Percentiles rank a stretch among this genome's conserved stretches.
phyloP scores from a whole-genome alignment of 2,329 filamentous ascomycete species.

The Macrophomina pseudophaseolina region DNA sequence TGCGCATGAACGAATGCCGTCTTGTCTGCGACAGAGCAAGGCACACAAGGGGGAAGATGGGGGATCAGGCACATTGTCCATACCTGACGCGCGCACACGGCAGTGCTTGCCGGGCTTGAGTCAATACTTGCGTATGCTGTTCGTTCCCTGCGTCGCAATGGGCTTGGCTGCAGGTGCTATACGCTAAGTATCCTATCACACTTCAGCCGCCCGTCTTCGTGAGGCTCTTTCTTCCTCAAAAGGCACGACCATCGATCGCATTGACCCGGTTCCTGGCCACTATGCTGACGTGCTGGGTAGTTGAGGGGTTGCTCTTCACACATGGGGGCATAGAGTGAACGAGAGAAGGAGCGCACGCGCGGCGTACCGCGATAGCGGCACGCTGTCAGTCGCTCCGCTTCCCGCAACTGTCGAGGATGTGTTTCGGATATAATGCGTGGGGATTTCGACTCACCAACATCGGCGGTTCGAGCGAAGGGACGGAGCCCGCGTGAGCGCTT shows the following conservation, averaged over 20 bases:
- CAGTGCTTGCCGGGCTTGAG: not conserved
- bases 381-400: not conserved
- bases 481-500: constrained; percentile 2
- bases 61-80: not conserved
- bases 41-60: not conserved
- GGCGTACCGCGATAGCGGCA: not conserved
- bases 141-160: too few species aligned
- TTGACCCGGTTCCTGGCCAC: not conserved
- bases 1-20: not conserved
- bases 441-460: too few species aligned
- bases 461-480: not conserved
- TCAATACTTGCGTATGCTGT: not conserved
- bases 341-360: not conserved
- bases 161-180: too few species aligned
- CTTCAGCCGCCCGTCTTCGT: not conserved
- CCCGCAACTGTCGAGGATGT: not conserved
- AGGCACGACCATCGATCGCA: not conserved
- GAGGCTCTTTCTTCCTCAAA: not conserved
- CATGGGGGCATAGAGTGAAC: not conserved
- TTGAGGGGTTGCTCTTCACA: not conserved
- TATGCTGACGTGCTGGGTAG: not conserved
- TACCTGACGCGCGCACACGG: not conserved
- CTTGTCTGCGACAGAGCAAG: constrained; percentile 1
- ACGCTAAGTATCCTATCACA: not conserved
- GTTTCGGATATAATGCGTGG: constrained; percentile 5